Evolutionary conservation across 306 rosid genomes (phyloP).

Genomic region (Vigna trinervia): DNA sequence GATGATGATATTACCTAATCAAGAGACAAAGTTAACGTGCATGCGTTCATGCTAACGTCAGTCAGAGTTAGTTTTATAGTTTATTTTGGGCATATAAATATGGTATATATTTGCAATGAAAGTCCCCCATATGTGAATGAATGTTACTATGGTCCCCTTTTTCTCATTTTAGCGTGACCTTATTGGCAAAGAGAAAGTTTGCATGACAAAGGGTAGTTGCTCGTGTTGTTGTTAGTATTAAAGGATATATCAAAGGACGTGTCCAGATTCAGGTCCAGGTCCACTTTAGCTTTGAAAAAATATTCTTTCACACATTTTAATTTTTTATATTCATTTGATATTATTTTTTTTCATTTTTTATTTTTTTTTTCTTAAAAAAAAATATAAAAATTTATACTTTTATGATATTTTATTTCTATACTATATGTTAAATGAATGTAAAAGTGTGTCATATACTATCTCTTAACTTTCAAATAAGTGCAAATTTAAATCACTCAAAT

Average conservation of each 20-base stretch:
- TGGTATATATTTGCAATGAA: slow-evolving; percentile 60
- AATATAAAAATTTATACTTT: too few relatives aligned
- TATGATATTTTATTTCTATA: too few relatives aligned
- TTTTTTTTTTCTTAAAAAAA: too few relatives aligned
- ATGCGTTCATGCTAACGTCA: not conserved
- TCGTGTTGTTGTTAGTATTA: slow-evolving; percentile 29
- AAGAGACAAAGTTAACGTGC: slow-evolving; percentile 3
- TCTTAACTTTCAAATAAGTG: slow-evolving; percentile 35
- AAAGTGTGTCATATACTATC: too few relatives aligned
- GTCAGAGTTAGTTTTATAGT: slow-evolving; percentile 40
- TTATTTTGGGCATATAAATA: slow-evolving; percentile 41
- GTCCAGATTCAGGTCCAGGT: slow-evolving; percentile 27
- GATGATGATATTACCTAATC: slow-evolving; percentile 5
- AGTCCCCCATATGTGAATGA: slow-evolving; percentile 16
- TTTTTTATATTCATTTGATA: too few relatives aligned
- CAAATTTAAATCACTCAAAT: slow-evolving; percentile 22
- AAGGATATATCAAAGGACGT: not conserved
- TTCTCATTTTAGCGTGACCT: slow-evolving; percentile 58
- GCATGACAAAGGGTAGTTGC: slow-evolving; percentile 54
- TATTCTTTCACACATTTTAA: too few relatives aligned
- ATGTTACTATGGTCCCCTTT: slow-evolving; percentile 54
- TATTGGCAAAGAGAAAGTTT: slow-evolving; percentile 61
- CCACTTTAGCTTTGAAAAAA: slow-evolving; percentile 8
- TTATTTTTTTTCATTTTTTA: too few relatives aligned
- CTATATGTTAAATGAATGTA: too few relatives aligned